Conservation (phyloP, 257 asterid species). For the Parsonsia alboflavescens region DNA sequence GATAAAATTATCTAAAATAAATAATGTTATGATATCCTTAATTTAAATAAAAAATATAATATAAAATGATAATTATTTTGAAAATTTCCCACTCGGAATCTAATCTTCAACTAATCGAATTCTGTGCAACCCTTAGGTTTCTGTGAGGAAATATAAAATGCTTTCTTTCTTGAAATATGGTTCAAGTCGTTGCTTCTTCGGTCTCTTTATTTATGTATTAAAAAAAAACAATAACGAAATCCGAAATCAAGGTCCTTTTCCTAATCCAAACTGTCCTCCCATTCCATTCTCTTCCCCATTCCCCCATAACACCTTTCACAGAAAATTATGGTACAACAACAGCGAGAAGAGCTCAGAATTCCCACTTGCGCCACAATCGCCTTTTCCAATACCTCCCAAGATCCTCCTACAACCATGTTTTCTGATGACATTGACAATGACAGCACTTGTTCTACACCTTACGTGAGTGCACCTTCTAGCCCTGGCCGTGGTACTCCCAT, state of each 20-base stretch:
- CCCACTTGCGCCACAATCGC: slow-evolving; percentile 19
- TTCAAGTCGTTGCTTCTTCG: too few relatives aligned
- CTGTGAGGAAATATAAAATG: too few relatives aligned
- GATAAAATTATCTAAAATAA: too few relatives aligned
- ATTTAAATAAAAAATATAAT: too few relatives aligned
- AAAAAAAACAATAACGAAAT: too few relatives aligned
- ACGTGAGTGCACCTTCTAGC: slow-evolving; percentile 88
- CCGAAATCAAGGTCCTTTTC: slow-evolving; percentile 19
- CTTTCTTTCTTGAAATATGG: too few relatives aligned
- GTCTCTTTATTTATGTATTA: too few relatives aligned
- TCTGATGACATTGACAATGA: slow-evolving; percentile 46
- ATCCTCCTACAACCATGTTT: slow-evolving; percentile 16
- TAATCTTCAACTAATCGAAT: too few relatives aligned
- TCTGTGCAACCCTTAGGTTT: too few relatives aligned
- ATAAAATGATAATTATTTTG: too few relatives aligned
- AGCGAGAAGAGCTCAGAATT: slow-evolving; percentile 24
- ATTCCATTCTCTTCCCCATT: neutral
- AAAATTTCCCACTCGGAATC: too few relatives aligned
- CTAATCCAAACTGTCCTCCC: neutral
- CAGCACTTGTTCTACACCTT: slow-evolving; percentile 87
- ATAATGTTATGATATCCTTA: too few relatives aligned
- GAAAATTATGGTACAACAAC: slow-evolving; percentile 37
- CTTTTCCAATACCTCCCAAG: slow-evolving; percentile 10
- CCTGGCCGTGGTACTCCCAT: slow-evolving; percentile 54
- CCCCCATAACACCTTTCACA: slow-evolving; percentile 14